Percentiles rank a stretch among this genome's conserved stretches.
phyloP scores from a whole-genome alignment of 164 flowering plant genomes.

The Vitis labrusca region DNA sequence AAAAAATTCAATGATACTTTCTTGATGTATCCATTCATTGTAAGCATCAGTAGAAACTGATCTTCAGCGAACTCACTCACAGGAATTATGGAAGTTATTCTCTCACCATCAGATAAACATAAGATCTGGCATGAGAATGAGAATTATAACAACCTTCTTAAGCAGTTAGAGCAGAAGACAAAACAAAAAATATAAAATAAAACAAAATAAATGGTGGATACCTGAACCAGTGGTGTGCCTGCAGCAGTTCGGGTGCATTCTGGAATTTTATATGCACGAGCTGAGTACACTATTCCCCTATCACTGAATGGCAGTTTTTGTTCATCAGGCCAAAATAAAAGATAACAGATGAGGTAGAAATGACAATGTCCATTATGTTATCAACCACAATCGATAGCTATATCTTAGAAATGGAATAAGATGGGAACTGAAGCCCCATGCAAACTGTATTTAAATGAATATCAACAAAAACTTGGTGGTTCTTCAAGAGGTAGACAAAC shows the following conservation, averaged over 20 bases:
- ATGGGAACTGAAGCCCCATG: too few relatives aligned
- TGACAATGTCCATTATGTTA: too few relatives aligned
- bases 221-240: conserved; percentile 94
- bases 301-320: conserved; percentile 53
- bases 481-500: too few relatives aligned
- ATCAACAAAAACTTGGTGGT: too few relatives aligned
- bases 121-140: conserved; percentile 54
- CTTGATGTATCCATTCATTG: conserved; percentile 91
- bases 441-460: too few relatives aligned
- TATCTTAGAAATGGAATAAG: too few relatives aligned
- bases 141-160: background rate
- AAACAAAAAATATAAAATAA: background rate
- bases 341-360: background rate
- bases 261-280: conserved; percentile 91
- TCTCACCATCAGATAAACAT: conserved; percentile 88
- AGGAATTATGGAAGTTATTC: conserved; percentile 92
- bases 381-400: too few relatives aligned
- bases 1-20: conserved; percentile 78
- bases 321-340: conserved; percentile 1
- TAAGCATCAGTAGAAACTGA: conserved; percentile 89
- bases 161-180: background rate
- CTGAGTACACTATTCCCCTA: conserved; percentile 84
- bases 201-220: conserved; percentile 17
- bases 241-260: conserved; percentile 90
- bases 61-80: conserved; percentile 83